These are phyloP conservation scores for Apocynum venetum DNA, from an alignment of 257 asterid genomes.

Conservation along the genomic window DNA sequence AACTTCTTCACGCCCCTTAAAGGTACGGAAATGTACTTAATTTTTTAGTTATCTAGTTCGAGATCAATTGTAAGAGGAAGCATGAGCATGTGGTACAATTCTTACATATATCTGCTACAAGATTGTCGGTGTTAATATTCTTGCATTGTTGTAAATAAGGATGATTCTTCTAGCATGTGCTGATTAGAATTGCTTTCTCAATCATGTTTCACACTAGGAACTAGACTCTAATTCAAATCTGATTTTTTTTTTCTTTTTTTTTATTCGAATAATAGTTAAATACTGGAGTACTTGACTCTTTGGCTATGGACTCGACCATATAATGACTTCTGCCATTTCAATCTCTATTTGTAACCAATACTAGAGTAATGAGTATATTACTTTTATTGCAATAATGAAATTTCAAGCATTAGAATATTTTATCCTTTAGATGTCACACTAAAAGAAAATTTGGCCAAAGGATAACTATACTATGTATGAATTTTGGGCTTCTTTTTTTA, in stretches of 20 bases:
- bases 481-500: no score
- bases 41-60: not conserved
- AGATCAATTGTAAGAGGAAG: constrained; percentile 22
- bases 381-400: no score
- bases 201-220: not conserved
- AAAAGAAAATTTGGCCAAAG: no score
- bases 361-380: no score
- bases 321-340: no score
- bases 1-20: constrained; percentile 14
- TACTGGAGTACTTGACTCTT: no score
- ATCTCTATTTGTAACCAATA: no score
- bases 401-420: no score
- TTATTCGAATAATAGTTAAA: not conserved
- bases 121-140: constrained; percentile 35
- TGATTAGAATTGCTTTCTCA: not conserved
- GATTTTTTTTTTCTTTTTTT: no score
- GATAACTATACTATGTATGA: no score
- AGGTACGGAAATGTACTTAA: constrained; percentile 46
- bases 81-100: constrained; percentile 38
- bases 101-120: constrained; percentile 5
- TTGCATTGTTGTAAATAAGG: not conserved
- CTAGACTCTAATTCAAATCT: not conserved
- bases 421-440: no score
- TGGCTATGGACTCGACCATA: no score
- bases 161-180: not conserved